These are phyloP conservation scores for Penicillium carneum DNA, from an alignment of 2,329 filamentous ascomycete species.

Conservation along the genomic window DNA sequence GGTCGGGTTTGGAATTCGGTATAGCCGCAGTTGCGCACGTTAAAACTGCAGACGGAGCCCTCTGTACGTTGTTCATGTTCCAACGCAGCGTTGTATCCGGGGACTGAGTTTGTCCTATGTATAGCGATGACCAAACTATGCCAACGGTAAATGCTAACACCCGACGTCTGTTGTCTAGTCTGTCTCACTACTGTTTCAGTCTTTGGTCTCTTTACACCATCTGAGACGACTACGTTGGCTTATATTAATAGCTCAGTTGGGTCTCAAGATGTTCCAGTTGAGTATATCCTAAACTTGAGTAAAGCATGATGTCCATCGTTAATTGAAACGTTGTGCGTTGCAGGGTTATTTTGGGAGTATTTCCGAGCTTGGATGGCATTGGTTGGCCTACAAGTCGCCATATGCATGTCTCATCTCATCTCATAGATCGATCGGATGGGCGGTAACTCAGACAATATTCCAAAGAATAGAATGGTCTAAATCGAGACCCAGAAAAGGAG, in stretches of 20 bases:
- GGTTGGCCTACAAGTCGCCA: not conserved
- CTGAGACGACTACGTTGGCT: not conserved
- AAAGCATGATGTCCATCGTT: not conserved
- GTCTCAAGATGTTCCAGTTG: slow-evolving; percentile 15
- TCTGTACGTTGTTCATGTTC: slow-evolving; percentile 9
- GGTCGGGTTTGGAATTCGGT: not conserved
- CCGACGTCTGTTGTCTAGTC: slow-evolving; percentile 3
- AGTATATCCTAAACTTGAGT: not conserved
- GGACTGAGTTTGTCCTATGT: not conserved
- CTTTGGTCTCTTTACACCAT: not conserved
- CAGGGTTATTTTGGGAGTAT: slow-evolving; percentile 8
- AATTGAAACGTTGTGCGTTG: slow-evolving; percentile 10
- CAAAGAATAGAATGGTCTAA: not conserved
- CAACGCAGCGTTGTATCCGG: slow-evolving; percentile 19
- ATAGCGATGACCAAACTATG: not conserved
- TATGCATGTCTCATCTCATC: slow-evolving; percentile 8
- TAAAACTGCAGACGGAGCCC: not conserved
- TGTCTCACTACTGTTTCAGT: slow-evolving; percentile 21
- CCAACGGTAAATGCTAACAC: not conserved
- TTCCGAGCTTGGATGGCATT: not conserved
- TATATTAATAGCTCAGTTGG: not conserved
- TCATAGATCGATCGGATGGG: slow-evolving; percentile 18
- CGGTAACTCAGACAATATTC: slow-evolving; percentile 13
- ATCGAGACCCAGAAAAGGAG: slow-evolving; percentile 8
- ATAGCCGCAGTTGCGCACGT: slow-evolving; percentile 4